These are phyloP conservation scores for Pelargonium myrrhifolium DNA, from an alignment of 441 rosid species.

Conservation along the genomic window DNA sequence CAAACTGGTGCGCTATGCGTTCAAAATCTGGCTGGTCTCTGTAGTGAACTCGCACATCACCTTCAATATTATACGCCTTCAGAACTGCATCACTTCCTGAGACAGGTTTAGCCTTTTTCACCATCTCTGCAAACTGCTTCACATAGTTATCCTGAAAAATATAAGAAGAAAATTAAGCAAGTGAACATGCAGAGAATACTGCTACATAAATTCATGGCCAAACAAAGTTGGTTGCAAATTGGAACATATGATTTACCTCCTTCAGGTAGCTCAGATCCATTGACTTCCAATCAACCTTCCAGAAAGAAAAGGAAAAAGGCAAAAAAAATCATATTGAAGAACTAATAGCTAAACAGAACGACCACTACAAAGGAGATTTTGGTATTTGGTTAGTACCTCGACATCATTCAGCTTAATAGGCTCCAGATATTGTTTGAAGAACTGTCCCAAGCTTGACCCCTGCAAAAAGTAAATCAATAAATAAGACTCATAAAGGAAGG, in stretches of 20 bases:
- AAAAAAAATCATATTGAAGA: slow-evolving; percentile 9
- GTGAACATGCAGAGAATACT: not conserved
- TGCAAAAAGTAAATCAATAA: slow-evolving; percentile 25
- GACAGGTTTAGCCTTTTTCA: slow-evolving; percentile 60
- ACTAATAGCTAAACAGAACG: slow-evolving; percentile 16
- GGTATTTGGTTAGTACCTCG: slow-evolving; percentile 33
- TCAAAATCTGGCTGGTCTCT: slow-evolving; percentile 65
- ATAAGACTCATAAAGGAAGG: not conserved
- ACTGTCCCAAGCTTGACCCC: slow-evolving; percentile 98
- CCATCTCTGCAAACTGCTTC: slow-evolving; percentile 48
- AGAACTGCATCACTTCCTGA: slow-evolving; percentile 58
- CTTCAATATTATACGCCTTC: slow-evolving; percentile 49
- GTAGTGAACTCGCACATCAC: slow-evolving; percentile 70
- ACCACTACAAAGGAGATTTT: slow-evolving; percentile 9
- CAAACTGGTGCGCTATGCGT: slow-evolving; percentile 70
- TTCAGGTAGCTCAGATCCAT: slow-evolving; percentile 77
- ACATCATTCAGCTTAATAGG: slow-evolving; percentile 87
- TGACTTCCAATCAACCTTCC: slow-evolving; percentile 84
- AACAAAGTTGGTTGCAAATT: not conserved
- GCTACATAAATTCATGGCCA: slow-evolving; percentile 3
- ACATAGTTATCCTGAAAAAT: slow-evolving; percentile 50
- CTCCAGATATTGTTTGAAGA: slow-evolving; percentile 71
- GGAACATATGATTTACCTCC: slow-evolving; percentile 45
- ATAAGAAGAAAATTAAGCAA: slow-evolving; percentile 7
- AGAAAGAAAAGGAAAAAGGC: slow-evolving; percentile 17